These are phyloP conservation scores for Epichloe gansuensis DNA, from an alignment of 2,329 filamentous ascomycete species.

Conservation along the genomic window DNA sequence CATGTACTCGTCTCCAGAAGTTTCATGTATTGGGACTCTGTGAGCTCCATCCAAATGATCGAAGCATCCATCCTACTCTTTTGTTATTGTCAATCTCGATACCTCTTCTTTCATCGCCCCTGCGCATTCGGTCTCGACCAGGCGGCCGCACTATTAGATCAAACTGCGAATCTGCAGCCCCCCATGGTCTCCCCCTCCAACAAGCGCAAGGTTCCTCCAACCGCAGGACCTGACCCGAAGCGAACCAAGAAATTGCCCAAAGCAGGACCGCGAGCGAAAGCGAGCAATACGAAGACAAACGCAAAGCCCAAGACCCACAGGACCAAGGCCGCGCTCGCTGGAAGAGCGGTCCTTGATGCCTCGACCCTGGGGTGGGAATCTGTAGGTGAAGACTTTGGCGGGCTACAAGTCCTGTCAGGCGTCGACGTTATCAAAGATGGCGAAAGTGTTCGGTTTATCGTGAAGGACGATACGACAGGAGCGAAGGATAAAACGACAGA, in stretches of 20 bases:
- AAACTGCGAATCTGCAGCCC: not conserved
- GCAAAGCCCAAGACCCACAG: slow-evolving; percentile 2
- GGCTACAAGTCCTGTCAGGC: slow-evolving; percentile 80
- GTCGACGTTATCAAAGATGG: slow-evolving; percentile 69
- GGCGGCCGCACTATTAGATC: not conserved
- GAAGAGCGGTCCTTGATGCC: slow-evolving; percentile 25
- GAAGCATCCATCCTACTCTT: not conserved
- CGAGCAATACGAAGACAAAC: not conserved
- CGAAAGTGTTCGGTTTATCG: slow-evolving; percentile 43
- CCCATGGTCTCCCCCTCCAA: slow-evolving; percentile 21
- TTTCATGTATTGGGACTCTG: not conserved
- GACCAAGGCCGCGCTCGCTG: slow-evolving; percentile 10
- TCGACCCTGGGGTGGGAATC: slow-evolving; percentile 49
- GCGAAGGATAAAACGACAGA: slow-evolving; percentile 10
- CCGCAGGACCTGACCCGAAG: slow-evolving; percentile 21
- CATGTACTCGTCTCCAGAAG: not conserved
- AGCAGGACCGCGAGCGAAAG: not conserved
- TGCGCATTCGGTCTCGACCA: not conserved
- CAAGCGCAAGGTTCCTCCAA: slow-evolving; percentile 26
- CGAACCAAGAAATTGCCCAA: slow-evolving; percentile 19
- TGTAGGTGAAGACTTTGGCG: slow-evolving; percentile 88
- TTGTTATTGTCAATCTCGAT: too few relatives aligned
- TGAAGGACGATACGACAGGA: slow-evolving; percentile 13
- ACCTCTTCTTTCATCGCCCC: not conserved
- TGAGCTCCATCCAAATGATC: too few relatives aligned